Base-by-base conservation (phyloP, 441 rosid genomes). In the Populus hybrid region DNA sequence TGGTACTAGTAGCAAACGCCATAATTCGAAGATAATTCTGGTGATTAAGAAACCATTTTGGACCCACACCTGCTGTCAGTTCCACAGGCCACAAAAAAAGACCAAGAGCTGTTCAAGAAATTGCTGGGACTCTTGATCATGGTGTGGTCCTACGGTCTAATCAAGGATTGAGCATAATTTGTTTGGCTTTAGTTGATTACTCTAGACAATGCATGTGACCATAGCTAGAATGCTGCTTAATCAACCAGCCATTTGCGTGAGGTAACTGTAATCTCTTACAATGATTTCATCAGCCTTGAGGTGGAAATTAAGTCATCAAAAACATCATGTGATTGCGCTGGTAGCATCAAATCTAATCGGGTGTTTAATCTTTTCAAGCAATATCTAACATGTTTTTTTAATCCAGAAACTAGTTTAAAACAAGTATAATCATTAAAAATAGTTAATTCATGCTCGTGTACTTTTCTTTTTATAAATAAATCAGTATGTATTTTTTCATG, bases 11-110 rank as follows among this genome's bases (percentile, higher is more conserved):
- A 72, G 46, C 82, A 75, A 67, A 73, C n/a, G 75, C 21, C 80
- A 86, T 86, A 72, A 83, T 84, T 83, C 76, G 53, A 68, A 81
- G 82, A 82, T 73, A 81, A 81, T 82, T 81, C 28, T 77, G 32
- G 76, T 73, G 77, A 63, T 74, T 77, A 64, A 79, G 50, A 68
- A 35, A 10, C n/a, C 20, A 21, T 8, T 6, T 73, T 67, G 77
- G n/a, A 75, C 83, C 76, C 76, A 32, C 74, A 72, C 75, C 18
- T 2, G n/a, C 36, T 46, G 75, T 26, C 34, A 5, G 40, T 65
- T 2, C 71, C 34, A 35, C 38, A 38, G 21, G 8, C 10, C 57
- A 46, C 18, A 35, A 23, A 59, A 23, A 21, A 3, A 64, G 26
- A 64, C 72, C 42, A 4, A 8, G 0, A 11, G n/a, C 3, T n/a